phyloP scores from a whole-genome alignment of 1,284 basidiomycete genomes.

The Ganoderma multipileum region DNA sequence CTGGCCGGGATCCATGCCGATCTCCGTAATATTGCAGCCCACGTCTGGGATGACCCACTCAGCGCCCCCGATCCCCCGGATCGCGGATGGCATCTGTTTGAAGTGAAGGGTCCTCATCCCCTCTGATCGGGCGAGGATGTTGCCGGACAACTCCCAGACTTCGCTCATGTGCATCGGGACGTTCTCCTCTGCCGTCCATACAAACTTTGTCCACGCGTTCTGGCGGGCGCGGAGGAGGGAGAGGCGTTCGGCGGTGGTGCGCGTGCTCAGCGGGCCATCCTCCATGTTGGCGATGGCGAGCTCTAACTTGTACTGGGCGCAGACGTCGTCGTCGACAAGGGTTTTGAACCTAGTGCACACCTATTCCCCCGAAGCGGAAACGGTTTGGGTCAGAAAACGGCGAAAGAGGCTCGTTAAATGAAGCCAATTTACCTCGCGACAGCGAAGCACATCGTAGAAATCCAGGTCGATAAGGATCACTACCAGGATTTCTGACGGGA shows the following conservation, averaged over 20 bases:
- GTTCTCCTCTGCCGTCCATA: conserved; percentile 44
- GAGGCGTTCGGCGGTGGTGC: conserved; percentile 47
- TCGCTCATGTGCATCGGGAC: conserved; percentile 45
- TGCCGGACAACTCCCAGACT: conserved; percentile 64
- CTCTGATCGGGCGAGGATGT: conserved; percentile 58
- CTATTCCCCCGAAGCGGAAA: conserved; percentile 39
- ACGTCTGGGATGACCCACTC: conserved; percentile 54
- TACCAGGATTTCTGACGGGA: conserved; percentile 41
- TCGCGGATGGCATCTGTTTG: conserved; percentile 24
- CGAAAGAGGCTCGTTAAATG: neutral
- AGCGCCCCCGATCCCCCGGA: conserved; percentile 51
- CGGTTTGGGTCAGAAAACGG: neutral
- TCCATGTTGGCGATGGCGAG: conserved; percentile 56
- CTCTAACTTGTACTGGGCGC: conserved; percentile 59
- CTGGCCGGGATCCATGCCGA: conserved; percentile 67
- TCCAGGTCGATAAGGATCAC: conserved; percentile 38
- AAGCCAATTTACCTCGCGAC: conserved; percentile 43
- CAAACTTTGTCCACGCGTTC: conserved; percentile 53
- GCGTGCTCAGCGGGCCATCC: conserved; percentile 44
- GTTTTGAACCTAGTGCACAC: conserved; percentile 50
- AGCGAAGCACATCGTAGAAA: conserved; percentile 45
- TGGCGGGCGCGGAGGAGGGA: conserved; percentile 50
- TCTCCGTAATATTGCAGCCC: conserved; percentile 56
- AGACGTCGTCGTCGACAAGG: conserved; percentile 45
- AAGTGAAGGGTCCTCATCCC: conserved; percentile 46